Percentiles rank a stretch among this genome's conserved stretches.
phyloP scores from a whole-genome alignment of 2,329 filamentous ascomycete genomes.

The Alternaria consortialis region DNA sequence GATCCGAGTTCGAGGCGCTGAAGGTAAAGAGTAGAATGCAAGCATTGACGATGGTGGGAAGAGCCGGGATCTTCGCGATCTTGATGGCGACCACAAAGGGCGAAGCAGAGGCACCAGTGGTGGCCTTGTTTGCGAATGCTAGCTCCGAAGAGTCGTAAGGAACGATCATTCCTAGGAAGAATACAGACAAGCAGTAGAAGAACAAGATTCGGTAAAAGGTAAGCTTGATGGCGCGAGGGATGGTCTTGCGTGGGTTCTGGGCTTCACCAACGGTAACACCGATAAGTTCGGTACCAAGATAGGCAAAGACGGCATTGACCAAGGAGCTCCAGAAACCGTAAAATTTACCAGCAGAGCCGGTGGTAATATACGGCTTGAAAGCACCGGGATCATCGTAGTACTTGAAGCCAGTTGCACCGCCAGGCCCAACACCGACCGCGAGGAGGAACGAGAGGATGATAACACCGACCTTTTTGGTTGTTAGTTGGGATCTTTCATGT shows the following conservation, averaged over 20 bases:
- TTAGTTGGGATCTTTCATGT: not conserved
- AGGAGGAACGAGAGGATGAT: constrained; percentile 57
- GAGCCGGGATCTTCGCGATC: constrained; percentile 67
- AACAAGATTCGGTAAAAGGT: constrained; percentile 84
- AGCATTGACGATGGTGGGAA: constrained; percentile 75
- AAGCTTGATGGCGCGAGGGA: constrained; percentile 79
- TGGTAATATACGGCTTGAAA: constrained; percentile 53
- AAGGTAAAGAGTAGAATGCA: constrained; percentile 81
- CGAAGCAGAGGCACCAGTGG: constrained; percentile 64
- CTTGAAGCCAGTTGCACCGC: constrained; percentile 55
- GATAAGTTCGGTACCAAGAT: constrained; percentile 75
- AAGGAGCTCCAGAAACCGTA: constrained; percentile 71
- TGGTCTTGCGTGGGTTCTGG: constrained; percentile 78
- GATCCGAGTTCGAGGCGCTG: constrained; percentile 78
- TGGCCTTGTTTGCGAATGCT: constrained; percentile 64
- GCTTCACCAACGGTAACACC: constrained; percentile 82
- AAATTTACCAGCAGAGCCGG: constrained; percentile 51
- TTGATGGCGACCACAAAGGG: constrained; percentile 80
- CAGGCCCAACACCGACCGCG: constrained; percentile 55
- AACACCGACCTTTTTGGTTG: constrained; percentile 46
- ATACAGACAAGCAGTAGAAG: constrained; percentile 79
- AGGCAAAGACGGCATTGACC: constrained; percentile 81
- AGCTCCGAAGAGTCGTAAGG: constrained; percentile 73
- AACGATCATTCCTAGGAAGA: constrained; percentile 79
- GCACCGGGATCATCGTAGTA: constrained; percentile 58